Base-by-base conservation (phyloP, 169 alveolate genomes). In the Plasmodium ovale region DNA sequence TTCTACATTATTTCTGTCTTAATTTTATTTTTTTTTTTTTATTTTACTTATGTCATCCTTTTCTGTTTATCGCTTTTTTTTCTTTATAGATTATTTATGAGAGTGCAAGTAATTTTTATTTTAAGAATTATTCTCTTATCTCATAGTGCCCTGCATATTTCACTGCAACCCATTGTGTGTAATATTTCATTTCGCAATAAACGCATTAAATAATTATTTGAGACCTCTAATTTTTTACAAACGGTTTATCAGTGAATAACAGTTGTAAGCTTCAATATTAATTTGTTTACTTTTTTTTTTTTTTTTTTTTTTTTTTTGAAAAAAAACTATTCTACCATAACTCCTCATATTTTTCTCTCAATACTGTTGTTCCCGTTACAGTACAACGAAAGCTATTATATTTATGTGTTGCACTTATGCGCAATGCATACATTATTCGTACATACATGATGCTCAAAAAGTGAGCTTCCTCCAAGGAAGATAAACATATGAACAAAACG, bases 21-120 rank as follows among this genome's bases (percentile, higher is more conserved):
- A n/a, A n/a, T n/a, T n/a, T n/a, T n/a, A 16, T 23, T 29, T 62
- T 23, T 29, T 59, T 59, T 59, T 59, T 59, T 29, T 25, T 62
- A 31, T 62, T 62, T 62, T 56, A 56, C n/a, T n/a, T 3, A 12
- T 16, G n/a, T 56, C 9, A 12, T 9, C 9, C 21, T 56, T 56
- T 56, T 9, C 16, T 62, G n/a, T 62, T 62, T 62, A 31, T 9
- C 49, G 27, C 33, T 62, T 62, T 29, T 31, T 62, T 31, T 62
- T 62, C 33, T 35, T 29, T 25, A 56, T 56, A 56, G n/a, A 56
- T 37, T 65, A 42, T 65, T 51, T 69, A 69, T 69, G 64, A 7
- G 65, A 69, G 49, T 69, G 64, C 25, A 69, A 47, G 31, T 69
- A 69, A 49, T 69, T 47, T 69, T 12, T 47, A 69, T 69, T 47